Evolutionary conservation across 2,329 filamentous ascomycete genomes (phyloP), one percentile per base, ranked within the genome.

Genomic region (Claviceps spartinae): DNA sequence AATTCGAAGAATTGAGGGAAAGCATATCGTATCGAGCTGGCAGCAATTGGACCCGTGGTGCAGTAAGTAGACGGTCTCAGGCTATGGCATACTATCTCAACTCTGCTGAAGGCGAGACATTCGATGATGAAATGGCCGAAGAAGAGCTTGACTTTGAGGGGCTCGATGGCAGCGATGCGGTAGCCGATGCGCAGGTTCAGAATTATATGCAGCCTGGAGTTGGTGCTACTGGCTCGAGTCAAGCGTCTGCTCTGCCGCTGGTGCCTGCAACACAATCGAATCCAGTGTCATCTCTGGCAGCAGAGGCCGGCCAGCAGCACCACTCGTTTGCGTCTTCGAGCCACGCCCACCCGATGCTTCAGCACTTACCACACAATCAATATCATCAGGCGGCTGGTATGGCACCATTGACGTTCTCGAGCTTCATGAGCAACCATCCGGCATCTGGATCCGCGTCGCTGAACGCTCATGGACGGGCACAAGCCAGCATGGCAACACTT

Each of bases 1-100:
- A 70, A 37, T 80, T 78, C 51, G 69, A 72, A 42, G 67, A 70
- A 3, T 59, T 72, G 7, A 69, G 71, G 34, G 67, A 72, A 6
- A 61, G 56, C 22, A 54, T 63, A 52, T 47, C 59, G 22, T 54
- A 51, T 41, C 54, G 59, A 47, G 24, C 49, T 16, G 55, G 53
- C 18, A 52, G 49, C 5, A 52, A 51, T 42, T 54, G 56, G 7
- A 53, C 53, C 14, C 53, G 55, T 8, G 53, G 56, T 18, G 47
- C 52, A 14, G 54, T 52, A 20, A 53, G 54, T 5, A 54, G 46
- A 46, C 54, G 57, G 5, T 53, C 54, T 3, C 50, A 56, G 6
- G 56, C 52, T 26, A 55, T 60, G 22, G 55, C 59, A 9, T 58
- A 51, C 42, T 54, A 57, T 8, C 41, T 60, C 16, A 57, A 59